These are phyloP conservation scores for Tardiomyces blankii DNA, from an alignment of 1,139 yeast species.

Conservation along the genomic window DNA sequence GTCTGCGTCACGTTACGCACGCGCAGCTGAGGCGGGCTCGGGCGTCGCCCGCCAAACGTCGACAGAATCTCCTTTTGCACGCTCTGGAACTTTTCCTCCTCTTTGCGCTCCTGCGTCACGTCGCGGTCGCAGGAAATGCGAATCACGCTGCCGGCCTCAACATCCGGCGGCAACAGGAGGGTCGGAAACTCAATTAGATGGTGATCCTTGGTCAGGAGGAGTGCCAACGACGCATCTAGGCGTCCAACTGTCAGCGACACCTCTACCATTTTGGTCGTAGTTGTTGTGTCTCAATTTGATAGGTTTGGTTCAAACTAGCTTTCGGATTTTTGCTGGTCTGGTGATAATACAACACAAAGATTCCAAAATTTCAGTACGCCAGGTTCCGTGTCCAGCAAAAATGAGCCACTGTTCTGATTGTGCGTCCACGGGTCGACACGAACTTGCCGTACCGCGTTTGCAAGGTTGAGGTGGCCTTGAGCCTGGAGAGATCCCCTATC, in stretches of 20 bases:
- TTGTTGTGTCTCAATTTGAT: conserved; percentile 4
- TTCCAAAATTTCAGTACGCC: too few relatives aligned
- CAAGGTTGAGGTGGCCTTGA: too few relatives aligned
- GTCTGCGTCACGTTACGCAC: conserved; percentile 84
- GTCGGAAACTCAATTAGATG: conserved; percentile 96
- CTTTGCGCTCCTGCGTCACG: conserved; percentile 51
- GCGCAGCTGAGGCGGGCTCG: conserved; percentile 60
- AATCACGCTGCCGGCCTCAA: conserved; percentile 88
- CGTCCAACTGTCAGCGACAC: conserved; percentile 93
- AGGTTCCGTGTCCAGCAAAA: too few relatives aligned
- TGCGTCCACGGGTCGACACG: too few relatives aligned
- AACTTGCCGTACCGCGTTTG: too few relatives aligned
- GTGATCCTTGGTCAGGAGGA: conserved; percentile 82
- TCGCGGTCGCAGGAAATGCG: conserved; percentile 80
- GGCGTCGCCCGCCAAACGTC: conserved; percentile 64
- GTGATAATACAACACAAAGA: too few relatives aligned
- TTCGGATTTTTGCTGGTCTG: too few relatives aligned
- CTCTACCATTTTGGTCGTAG: conserved; percentile 52
- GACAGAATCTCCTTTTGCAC: conserved; percentile 67
- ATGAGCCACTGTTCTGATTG: too few relatives aligned
- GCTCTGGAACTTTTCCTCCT: conserved; percentile 43
- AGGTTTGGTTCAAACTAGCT: neutral
- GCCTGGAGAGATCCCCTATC: too few relatives aligned
- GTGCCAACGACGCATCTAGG: conserved; percentile 88
- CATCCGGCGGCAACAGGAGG: conserved; percentile 78